These are phyloP conservation scores for Stemphylium beticola DNA, from an alignment of 2,329 filamentous ascomycete genomes.

Conservation along the genomic window DNA sequence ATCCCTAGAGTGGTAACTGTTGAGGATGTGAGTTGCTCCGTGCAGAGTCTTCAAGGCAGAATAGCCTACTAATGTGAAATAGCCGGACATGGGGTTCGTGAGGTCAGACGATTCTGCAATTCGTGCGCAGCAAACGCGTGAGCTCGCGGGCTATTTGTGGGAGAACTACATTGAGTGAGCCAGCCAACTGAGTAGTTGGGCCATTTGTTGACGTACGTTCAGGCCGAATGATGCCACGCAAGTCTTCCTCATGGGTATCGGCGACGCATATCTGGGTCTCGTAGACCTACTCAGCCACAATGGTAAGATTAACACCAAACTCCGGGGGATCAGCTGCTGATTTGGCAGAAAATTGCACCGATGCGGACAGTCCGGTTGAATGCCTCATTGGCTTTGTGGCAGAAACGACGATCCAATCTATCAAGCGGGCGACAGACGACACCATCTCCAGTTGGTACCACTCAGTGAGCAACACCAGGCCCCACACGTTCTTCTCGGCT, in stretches of 20 bases:
- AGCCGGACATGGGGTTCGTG: slow-evolving; percentile 40
- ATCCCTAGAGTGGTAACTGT: slow-evolving; percentile 78
- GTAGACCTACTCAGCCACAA: slow-evolving; percentile 80
- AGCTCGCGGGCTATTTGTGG: slow-evolving; percentile 88
- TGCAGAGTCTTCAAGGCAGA: not conserved
- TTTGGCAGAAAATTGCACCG: slow-evolving; percentile 63
- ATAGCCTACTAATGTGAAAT: slow-evolving; percentile 5
- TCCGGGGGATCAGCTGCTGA: not conserved
- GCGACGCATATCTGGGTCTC: slow-evolving; percentile 85
- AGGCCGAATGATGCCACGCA: slow-evolving; percentile 68
- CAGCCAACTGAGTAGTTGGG: not conserved
- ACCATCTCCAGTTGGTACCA: slow-evolving; percentile 86
- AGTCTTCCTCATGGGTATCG: slow-evolving; percentile 85
- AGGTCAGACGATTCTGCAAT: slow-evolving; percentile 56
- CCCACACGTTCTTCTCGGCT: not conserved
- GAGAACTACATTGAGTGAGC: slow-evolving; percentile 88
- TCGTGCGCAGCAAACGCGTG: slow-evolving; percentile 60
- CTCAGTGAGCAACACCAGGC: slow-evolving; percentile 51
- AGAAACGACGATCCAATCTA: slow-evolving; percentile 73
- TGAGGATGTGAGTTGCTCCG: slow-evolving; percentile 59
- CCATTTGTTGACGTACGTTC: slow-evolving; percentile 11
- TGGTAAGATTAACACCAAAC: slow-evolving; percentile 56
- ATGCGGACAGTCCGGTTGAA: slow-evolving; percentile 60
- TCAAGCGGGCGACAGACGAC: slow-evolving; percentile 70
- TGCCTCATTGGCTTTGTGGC: slow-evolving; percentile 83